These are phyloP conservation scores for Backusella circina DNA, from an alignment of 192 early-diverging fungal genomes.

Conservation along the genomic window DNA sequence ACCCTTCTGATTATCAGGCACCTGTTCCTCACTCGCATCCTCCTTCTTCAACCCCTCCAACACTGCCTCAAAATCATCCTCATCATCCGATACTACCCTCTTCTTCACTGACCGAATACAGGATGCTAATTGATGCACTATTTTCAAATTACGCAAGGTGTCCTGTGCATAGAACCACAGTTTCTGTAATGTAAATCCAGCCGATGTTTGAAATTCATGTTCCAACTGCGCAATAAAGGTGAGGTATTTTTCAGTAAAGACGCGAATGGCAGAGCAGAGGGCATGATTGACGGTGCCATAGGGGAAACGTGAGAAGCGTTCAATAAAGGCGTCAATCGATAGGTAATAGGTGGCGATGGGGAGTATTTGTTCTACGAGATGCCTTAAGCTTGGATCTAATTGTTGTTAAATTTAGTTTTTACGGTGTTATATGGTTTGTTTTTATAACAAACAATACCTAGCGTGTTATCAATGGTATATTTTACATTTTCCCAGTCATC, in stretches of 20 bases:
- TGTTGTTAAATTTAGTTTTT: no score
- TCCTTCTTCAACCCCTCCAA: slow-evolving; percentile 39
- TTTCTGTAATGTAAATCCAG: slow-evolving; percentile 85
- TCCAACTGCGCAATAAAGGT: slow-evolving; percentile 87
- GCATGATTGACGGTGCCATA: slow-evolving; percentile 91
- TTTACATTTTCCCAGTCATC: slow-evolving; percentile 27
- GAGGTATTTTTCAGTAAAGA: slow-evolving; percentile 79
- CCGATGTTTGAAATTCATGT: slow-evolving; percentile 67
- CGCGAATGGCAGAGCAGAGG: slow-evolving; percentile 76
- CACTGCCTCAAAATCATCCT: slow-evolving; percentile 34
- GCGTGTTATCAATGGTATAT: slow-evolving; percentile 41
- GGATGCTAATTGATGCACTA: slow-evolving; percentile 40
- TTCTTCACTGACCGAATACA: slow-evolving; percentile 35
- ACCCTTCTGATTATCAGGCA: slow-evolving; percentile 60
- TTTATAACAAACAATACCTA: slow-evolving; percentile 36
- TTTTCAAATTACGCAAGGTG: slow-evolving; percentile 55
- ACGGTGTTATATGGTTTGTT: not conserved
- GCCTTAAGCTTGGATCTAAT: slow-evolving; percentile 65
- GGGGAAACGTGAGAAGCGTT: slow-evolving; percentile 65
- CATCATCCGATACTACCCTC: slow-evolving; percentile 31
- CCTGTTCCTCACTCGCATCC: slow-evolving; percentile 38
- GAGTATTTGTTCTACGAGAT: slow-evolving; percentile 74
- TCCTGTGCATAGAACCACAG: slow-evolving; percentile 89
- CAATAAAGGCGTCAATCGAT: slow-evolving; percentile 74
- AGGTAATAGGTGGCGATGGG: slow-evolving; percentile 75